phyloP scores from a whole-genome alignment of 2,329 filamentous ascomycete species.

The Neonectria magnoliae region DNA sequence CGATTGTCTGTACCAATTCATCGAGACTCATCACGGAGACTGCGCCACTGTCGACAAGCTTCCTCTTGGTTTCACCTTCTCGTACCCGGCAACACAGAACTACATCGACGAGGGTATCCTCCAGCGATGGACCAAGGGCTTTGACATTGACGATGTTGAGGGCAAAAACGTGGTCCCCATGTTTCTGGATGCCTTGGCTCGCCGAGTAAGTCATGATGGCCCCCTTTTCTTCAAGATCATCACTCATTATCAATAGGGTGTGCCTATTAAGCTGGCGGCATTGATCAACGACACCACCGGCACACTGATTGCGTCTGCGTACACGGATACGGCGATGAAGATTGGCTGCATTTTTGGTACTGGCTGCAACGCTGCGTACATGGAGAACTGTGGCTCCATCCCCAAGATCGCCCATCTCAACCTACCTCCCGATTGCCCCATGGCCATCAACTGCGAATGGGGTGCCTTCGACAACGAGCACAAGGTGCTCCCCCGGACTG shows the following conservation, averaged over 20 bases:
- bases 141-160: conserved; percentile 92
- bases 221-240: not conserved
- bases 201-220: conserved; percentile 50
- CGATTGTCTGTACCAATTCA: conserved; percentile 90
- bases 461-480: conserved; percentile 97
- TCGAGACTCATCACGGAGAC: conserved; percentile 83
- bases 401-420: conserved; percentile 95
- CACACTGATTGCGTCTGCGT: conserved; percentile 94
- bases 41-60: conserved; percentile 69
- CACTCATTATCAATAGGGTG: conserved; percentile 63
- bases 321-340: conserved; percentile 92
- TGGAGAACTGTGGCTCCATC: conserved; percentile 91
- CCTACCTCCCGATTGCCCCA: conserved; percentile 82
- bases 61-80: conserved; percentile 94
- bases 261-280: conserved; percentile 92
- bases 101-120: conserved; percentile 93
- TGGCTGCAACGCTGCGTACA: conserved; percentile 97
- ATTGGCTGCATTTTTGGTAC: conserved; percentile 99
- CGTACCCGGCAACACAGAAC: conserved; percentile 91
- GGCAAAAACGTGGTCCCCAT: conserved; percentile 90
- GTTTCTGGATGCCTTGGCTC: conserved; percentile 80
- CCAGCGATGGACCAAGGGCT: conserved; percentile 97
- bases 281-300: conserved; percentile 98
- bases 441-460: conserved; percentile 98
- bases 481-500: conserved; percentile 83